Evolutionary conservation across 345 rosid genomes (phyloP).

Genomic region (Luvunga scandens): DNA sequence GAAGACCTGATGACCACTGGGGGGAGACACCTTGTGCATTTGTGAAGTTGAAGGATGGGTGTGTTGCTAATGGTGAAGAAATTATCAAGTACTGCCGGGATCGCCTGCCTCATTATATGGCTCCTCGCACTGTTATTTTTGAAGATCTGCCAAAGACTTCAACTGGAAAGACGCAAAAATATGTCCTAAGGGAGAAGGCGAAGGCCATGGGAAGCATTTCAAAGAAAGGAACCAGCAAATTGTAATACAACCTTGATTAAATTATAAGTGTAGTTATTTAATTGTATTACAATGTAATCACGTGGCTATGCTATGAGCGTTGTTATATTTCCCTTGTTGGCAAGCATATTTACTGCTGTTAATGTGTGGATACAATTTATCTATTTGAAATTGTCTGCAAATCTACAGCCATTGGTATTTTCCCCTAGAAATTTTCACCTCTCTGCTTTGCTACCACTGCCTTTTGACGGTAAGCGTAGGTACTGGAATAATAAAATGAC

Average conservation of each 20-base stretch:
- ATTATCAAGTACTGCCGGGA: constrained; percentile 55
- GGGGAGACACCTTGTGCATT: constrained; percentile 82
- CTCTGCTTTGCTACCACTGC: not conserved
- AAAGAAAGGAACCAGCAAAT: constrained; percentile 47
- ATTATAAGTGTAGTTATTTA: not conserved
- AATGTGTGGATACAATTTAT: not conserved
- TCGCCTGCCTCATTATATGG: constrained; percentile 61
- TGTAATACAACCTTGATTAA: constrained; percentile 26
- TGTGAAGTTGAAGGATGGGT: constrained; percentile 61
- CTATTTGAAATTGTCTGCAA: not conserved
- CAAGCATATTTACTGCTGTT: too few relatives aligned
- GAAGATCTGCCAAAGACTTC: constrained; percentile 72
- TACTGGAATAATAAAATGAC: not conserved
- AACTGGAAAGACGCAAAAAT: constrained; percentile 73
- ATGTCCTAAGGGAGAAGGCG: constrained; percentile 53
- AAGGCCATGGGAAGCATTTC: constrained; percentile 69
- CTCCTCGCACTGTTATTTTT: constrained; percentile 61
- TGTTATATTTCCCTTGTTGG: too few relatives aligned
- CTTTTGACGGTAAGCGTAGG: not conserved
- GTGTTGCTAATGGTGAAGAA: constrained; percentile 36
- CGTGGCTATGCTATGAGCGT: not conserved
- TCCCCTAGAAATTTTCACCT: not conserved
- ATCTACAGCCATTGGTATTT: not conserved
- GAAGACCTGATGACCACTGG: constrained; percentile 67
- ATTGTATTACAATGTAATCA: not conserved